These are phyloP conservation scores for Cladorrhinum samala DNA, from an alignment of 495 filamentous ascomycete species.

Conservation along the genomic window DNA sequence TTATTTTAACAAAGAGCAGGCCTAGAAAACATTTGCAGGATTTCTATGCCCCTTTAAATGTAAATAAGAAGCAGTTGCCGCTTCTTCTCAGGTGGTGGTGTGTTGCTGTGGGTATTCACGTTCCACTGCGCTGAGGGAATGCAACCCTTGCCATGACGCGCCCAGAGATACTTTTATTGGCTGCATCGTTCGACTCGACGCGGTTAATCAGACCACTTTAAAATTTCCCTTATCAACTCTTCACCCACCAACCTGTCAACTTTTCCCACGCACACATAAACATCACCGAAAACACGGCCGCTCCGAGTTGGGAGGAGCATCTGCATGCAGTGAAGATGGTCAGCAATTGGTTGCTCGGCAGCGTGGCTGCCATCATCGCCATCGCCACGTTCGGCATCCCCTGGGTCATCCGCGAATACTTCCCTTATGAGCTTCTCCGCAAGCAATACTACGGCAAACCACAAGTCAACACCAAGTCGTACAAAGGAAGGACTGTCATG, in stretches of 20 bases:
- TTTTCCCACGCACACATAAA: background rate
- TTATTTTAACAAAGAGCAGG: no score
- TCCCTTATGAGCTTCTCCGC: slow-evolving; percentile 13
- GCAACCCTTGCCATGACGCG: background rate
- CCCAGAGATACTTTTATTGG: background rate
- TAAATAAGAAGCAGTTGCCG: no score
- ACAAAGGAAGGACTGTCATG: slow-evolving; percentile 18
- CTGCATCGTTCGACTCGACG: no score
- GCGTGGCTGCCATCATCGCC: slow-evolving; percentile 1
- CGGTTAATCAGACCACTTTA: background rate
- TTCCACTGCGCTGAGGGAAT: no score
- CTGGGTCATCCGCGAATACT: slow-evolving; percentile 15
- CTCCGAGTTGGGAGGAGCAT: no score
- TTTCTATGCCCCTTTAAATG: no score
- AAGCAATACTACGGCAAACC: slow-evolving; percentile 16
- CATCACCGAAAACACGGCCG: no score
- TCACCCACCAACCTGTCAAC: background rate
- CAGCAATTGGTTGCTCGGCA: background rate
- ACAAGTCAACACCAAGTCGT: slow-evolving; percentile 16
- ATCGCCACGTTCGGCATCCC: slow-evolving; percentile 12
- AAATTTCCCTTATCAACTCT: background rate
- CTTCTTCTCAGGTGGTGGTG: no score
- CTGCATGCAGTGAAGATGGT: no score
- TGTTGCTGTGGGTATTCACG: no score
- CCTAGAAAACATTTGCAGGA: no score